Evolutionary conservation across 192 early-diverging fungal genomes (phyloP), one percentile per base, ranked within the genome.

Genomic region (Backusella luteola): DNA sequence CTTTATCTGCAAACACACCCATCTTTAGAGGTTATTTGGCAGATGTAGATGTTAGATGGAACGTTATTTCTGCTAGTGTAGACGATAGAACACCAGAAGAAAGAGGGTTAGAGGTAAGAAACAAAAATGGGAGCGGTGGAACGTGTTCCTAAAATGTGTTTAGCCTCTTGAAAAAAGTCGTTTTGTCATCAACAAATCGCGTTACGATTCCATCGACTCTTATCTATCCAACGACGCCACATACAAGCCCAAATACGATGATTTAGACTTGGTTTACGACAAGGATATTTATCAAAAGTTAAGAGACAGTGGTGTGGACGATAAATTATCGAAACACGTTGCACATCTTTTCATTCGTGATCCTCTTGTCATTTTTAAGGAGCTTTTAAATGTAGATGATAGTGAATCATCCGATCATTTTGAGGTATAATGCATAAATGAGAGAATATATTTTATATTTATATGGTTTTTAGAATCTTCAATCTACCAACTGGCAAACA

Each of bases 401-500:
- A 81, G 86, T n/a, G 82, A 85, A 12, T 91, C 88, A 36, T 92
- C 94, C 0, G 98, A 99, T 81, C 98, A 99, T 77, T 99, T 99
- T 89, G 98, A 99, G 77, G 89, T 90, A 75, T 49, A 32, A 42
- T 32, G 26, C 5, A 42, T 49, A 49, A n/a, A n/a, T 36, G 17
- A 2, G 11, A 7, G 6, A 2, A 39, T 44, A 0, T 26, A 19
- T 38, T 29, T 63, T 6, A 29, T 29, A 19, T 44, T 38, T 29
- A 29, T 17, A 7, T 42, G 0, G 19, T 36, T 12, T 12, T 12
- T 69, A 89, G 84, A 99, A 99, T 83, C 89, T 99, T 44, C 98
- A 99, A 87, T 95, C 93, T n/a, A 99, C 98, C 56, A 99, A 99
- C 84, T 99, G 98, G 98, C 98, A 99, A 86, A 97, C 96, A 17